A percentile compares a stretch with the other conserved stretches of the same genome.
Conservation (phyloP, 768 basidiomycete genomes). For the Epithele typhae region DNA sequence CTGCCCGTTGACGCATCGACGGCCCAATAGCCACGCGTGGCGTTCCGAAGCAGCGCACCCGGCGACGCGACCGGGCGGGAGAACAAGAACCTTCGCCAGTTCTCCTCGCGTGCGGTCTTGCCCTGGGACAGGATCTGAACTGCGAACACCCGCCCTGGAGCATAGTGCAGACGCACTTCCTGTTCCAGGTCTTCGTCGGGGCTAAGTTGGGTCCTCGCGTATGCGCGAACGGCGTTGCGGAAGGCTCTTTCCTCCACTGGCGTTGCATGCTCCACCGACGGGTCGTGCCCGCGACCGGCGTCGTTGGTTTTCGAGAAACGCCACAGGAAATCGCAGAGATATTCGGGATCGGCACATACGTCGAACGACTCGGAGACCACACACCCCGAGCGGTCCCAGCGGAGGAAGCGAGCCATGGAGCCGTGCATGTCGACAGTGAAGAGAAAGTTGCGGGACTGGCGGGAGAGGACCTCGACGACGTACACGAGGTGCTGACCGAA, state of each 20-base stretch:
- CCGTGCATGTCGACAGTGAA: conserved; percentile 28
- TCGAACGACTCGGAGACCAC: conserved; percentile 28
- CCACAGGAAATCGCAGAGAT: conserved; percentile 28
- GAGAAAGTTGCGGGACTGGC: conserved; percentile 26
- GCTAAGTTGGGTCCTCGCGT: background rate
- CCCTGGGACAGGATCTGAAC: background rate
- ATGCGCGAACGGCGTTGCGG: background rate
- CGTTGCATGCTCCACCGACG: conserved; percentile 1
- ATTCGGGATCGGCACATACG: conserved; percentile 13
- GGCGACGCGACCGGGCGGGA: conserved; percentile 5
- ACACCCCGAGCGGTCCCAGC: conserved; percentile 30
- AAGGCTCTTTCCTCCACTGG: background rate
- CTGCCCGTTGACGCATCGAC: background rate
- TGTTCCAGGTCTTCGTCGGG: background rate
- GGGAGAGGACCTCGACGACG: conserved; percentile 8
- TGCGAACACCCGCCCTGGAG: background rate
- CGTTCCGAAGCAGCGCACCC: background rate
- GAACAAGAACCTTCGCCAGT: background rate
- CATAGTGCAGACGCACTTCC: conserved; percentile 4
- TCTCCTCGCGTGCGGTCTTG: background rate
- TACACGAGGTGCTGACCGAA: conserved; percentile 1
- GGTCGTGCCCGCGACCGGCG: conserved; percentile 23
- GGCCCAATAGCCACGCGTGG: conserved; percentile 9
- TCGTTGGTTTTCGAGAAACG: conserved; percentile 17
- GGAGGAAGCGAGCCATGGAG: conserved; percentile 25